A percentile compares a stretch with the other conserved stretches of the same genome.
phyloP scores from a whole-genome alignment of 1,139 yeast genomes.

The Geotrichum aggregatum region DNA sequence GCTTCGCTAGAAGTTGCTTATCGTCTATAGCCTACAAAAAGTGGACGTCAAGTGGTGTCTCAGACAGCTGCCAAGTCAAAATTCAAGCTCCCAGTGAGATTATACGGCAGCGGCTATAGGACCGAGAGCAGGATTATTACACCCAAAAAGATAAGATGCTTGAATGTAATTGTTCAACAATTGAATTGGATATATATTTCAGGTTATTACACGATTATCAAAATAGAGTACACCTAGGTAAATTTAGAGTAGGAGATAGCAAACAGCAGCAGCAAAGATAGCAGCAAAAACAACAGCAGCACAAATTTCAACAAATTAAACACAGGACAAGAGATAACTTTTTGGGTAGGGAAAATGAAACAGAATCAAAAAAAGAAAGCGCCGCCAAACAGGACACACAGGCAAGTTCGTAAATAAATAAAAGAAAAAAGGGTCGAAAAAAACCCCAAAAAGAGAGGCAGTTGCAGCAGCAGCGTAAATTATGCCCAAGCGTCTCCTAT shows the following conservation, averaged over 20 bases:
- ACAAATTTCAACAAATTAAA: background rate
- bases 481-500: slow-evolving; percentile 9
- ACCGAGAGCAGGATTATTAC: too few species aligned
- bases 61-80: too few species aligned
- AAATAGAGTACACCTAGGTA: background rate
- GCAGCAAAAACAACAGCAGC: background rate
- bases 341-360: slow-evolving; percentile 1
- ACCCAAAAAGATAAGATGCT: too few species aligned
- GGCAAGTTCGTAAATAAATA: background rate
- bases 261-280: background rate
- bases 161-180: too few species aligned
- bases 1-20: too few species aligned
- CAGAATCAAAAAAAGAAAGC: slow-evolving; percentile 1
- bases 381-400: slow-evolving; percentile 10
- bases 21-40: too few species aligned
- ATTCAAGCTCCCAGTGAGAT: too few species aligned
- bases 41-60: too few species aligned
- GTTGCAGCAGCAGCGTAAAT: background rate
- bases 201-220: background rate
- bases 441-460: background rate
- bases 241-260: background rate
- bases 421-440: slow-evolving; percentile 5
- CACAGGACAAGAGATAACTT: background rate
- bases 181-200: too few species aligned
- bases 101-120: too few species aligned